phyloP scores from a whole-genome alignment of 179 eudicot species.

The Silene coronaria region DNA sequence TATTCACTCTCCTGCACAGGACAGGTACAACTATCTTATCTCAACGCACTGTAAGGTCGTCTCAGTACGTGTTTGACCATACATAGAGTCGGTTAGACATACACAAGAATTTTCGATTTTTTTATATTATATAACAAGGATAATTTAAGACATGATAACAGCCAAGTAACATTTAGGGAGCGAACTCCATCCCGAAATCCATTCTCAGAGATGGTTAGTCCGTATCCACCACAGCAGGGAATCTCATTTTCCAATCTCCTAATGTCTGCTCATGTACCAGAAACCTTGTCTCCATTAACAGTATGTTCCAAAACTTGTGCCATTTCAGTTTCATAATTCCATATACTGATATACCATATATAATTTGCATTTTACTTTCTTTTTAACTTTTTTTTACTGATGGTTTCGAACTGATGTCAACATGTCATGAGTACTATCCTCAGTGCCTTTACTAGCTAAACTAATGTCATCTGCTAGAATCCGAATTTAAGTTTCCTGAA shows the following conservation, averaged over 20 bases:
- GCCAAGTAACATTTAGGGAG: not conserved
- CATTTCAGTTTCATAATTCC: not conserved
- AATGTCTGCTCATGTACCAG: slow-evolving; percentile 13
- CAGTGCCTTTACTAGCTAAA: too few species aligned
- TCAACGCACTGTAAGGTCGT: not conserved
- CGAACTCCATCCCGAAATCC: not conserved
- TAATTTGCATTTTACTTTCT: too few species aligned
- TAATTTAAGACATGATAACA: not conserved
- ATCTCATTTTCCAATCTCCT: slow-evolving; percentile 20
- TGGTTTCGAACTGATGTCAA: too few species aligned
- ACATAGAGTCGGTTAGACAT: not conserved
- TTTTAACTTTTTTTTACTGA: too few species aligned
- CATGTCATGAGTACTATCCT: too few species aligned
- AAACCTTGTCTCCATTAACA: slow-evolving; percentile 15
- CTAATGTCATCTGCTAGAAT: not conserved
- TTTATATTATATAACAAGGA: slow-evolving; percentile 13
- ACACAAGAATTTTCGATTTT: not conserved
- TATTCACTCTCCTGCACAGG: not conserved
- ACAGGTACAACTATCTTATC: slow-evolving; percentile 20
- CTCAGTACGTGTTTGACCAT: not conserved
- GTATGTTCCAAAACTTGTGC: slow-evolving; percentile 8
- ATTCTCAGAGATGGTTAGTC: not conserved
- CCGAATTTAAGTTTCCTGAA: not conserved
- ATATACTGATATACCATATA: not conserved
- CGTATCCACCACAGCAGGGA: slow-evolving; percentile 19